phyloP scores from a whole-genome alignment of 306 rosid genomes.

The cucumber (Cucumis sativus) region Cucumber_9930_V3 NC_026656.2:17300001-17300500 shows the following conservation, averaged over 20 bases:
- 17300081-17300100: neutral
- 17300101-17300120: no score
- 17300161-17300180: neutral
- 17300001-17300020: neutral
- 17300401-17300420: slow-evolving; percentile 98
- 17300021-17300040: neutral
- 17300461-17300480: slow-evolving; percentile 96
- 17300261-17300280: neutral
- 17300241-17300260: neutral
- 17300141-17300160: neutral
- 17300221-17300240: neutral
- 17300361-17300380: slow-evolving; percentile 4
- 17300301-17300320: neutral
- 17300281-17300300: neutral
- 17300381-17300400: slow-evolving; percentile 33
- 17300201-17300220: neutral
- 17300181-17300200: neutral
- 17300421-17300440: slow-evolving; percentile 94
- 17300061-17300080: neutral
- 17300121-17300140: neutral
- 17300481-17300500: slow-evolving; percentile 96
- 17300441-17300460: slow-evolving; percentile 94
- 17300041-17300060: neutral
- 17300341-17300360: neutral
- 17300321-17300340: neutral